These are phyloP conservation scores for Crucihimalaya himalaica DNA, from an alignment of 345 rosid species.

Conservation along the genomic window DNA sequence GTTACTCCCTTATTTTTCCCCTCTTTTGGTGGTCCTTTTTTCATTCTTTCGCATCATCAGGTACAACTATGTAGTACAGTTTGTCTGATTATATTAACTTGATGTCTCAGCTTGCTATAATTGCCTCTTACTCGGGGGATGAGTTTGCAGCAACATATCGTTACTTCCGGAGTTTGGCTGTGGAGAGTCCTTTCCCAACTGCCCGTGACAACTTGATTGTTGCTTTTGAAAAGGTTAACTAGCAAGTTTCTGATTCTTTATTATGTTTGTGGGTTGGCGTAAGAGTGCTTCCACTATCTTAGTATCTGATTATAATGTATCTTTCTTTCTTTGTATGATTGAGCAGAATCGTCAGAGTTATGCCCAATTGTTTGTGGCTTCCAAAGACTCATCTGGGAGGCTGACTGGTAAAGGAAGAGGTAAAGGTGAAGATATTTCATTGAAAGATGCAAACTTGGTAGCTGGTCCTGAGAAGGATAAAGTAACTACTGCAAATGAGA, in stretches of 20 bases:
- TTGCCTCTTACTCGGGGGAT: conserved; percentile 85
- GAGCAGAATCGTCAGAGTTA: conserved; percentile 76
- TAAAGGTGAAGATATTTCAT: conserved; percentile 52
- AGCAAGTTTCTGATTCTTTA: not conserved
- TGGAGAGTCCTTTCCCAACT: conserved; percentile 85
- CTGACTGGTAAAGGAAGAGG: conserved; percentile 63
- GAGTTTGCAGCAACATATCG: conserved; percentile 81
- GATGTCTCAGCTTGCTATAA: conserved; percentile 84
- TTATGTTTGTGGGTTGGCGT: conserved; percentile 14
- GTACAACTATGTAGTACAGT: not conserved
- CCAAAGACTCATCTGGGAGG: conserved; percentile 47
- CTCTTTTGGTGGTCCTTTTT: conserved; percentile 7
- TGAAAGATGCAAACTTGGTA: conserved; percentile 54
- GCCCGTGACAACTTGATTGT: conserved; percentile 97
- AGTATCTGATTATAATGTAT: not conserved
- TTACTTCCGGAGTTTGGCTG: conserved; percentile 96
- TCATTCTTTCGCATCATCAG: not conserved
- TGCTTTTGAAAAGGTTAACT: conserved; percentile 91
- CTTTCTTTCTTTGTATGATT: conserved; percentile 10
- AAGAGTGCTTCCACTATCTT: not conserved
- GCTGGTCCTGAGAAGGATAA: conserved; percentile 51
- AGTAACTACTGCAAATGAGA: conserved; percentile 48
- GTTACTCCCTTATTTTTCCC: conserved; percentile 38
- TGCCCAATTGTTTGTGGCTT: conserved; percentile 53
- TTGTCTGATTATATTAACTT: conserved; percentile 17